Conservation (phyloP, 805 yeast species). For the Saturnispora dispora region DNA sequence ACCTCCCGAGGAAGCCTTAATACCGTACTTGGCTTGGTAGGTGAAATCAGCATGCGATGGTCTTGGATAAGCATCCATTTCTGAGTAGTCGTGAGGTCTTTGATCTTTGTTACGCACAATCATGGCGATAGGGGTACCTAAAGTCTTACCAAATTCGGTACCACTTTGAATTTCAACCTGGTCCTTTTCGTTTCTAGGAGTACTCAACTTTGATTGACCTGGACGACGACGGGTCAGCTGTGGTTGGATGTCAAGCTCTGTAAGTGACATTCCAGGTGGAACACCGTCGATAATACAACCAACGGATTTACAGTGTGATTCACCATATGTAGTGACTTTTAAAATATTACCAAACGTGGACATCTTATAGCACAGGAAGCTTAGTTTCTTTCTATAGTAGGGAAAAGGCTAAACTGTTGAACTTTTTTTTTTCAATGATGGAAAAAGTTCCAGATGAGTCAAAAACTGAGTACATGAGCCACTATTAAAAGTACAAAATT, state of each 20-base stretch:
- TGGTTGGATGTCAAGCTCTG: constrained; percentile 87
- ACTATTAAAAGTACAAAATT: not conserved
- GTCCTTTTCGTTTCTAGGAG: constrained; percentile 96
- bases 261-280: constrained; percentile 85
- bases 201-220: constrained; percentile 85
- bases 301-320: constrained; percentile 93
- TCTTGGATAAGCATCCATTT: constrained; percentile 91
- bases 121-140: constrained; percentile 96
- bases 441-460: constrained; percentile 3
- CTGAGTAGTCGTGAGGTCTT: constrained; percentile 91
- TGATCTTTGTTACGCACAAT: constrained; percentile 89
- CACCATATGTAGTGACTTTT: constrained; percentile 92
- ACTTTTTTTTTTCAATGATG: not conserved
- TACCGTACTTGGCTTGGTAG: constrained; percentile 81
- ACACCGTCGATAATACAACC: constrained; percentile 98
- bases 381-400: no score
- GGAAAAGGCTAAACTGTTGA: not conserved
- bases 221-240: constrained; percentile 96
- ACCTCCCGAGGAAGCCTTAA: constrained; percentile 93
- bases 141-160: constrained; percentile 78
- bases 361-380: constrained; percentile 31
- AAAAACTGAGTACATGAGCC: not conserved
- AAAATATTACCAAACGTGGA: constrained; percentile 61
- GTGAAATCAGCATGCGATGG: constrained; percentile 98
- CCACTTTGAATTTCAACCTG: constrained; percentile 90